Evolutionary conservation across 1,284 basidiomycete genomes (phyloP), one percentile per base, ranked within the genome.

Genomic region (Crucibulum parvulum): DNA sequence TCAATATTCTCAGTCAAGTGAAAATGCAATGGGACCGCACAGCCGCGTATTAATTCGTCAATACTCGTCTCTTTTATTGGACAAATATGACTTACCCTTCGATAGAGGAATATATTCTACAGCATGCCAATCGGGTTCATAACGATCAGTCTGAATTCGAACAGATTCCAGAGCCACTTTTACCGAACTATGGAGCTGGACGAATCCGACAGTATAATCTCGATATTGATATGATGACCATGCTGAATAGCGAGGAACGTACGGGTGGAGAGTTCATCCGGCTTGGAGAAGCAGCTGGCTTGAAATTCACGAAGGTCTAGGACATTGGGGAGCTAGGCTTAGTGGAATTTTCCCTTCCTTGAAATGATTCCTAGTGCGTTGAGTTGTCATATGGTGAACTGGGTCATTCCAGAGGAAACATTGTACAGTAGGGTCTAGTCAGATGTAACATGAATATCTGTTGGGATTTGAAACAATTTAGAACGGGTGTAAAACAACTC

Each of bases 21-120:
- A 66, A 71, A 4, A 65, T 43, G 72, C 65, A 5, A 71, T 75
- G 62, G 65, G 60, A 35, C 69, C 70, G 9, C 43, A 66, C 35
- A 75, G 75, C 55, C 66, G 72, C 1, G 53, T 78, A 5, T 66
- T 78, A 11, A 66, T 78, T 38, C 76, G 75, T 76, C 45, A 58
- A 67, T 67, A 16, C 38, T 35, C 3, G 37, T 51, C 53, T 34
- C n/a, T 34, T 43, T 35, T 59, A n/a, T 37, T 24, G 69, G 62
- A 67, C 48, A 65, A 68, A 41, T 67, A 66, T 35, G 55, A 65
- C 2, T 43, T 69, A 41, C 10, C 16, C 13, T 3, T 48, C 41
- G 39, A 47, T 53, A 69, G 68, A 71, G 53, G 69, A 69, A 60
- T 69, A 63, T 52, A 66, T 71, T 35, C 41, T 71, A 13, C 72